Evolutionary conservation across 805 yeast genomes (phyloP).

Genomic region (Cyberlindnera misumaiensis): DNA sequence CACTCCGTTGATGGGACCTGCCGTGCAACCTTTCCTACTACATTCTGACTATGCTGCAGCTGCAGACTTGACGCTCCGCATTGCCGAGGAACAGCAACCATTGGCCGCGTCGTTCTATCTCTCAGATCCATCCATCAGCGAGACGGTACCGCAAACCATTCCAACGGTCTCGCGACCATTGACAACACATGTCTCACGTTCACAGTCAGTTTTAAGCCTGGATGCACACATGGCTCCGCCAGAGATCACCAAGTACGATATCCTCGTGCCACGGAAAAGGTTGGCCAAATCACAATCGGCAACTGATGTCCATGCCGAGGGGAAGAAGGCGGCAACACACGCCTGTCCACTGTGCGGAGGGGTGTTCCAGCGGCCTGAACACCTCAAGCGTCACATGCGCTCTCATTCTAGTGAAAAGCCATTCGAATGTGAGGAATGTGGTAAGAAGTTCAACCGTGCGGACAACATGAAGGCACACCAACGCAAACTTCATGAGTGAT

Average conservation of each 20-base stretch:
- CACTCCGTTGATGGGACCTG: conserved; percentile 19
- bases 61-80: not conserved
- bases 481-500: conserved; percentile 57
- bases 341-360: conserved; percentile 60
- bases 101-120: not conserved
- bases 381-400: conserved; percentile 66
- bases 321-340: conserved; percentile 46
- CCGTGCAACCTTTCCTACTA: conserved; percentile 1
- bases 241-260: conserved; percentile 21
- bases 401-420: conserved; percentile 81
- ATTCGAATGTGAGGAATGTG: conserved; percentile 58
- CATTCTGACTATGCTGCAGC: conserved; percentile 5
- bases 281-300: conserved; percentile 16
- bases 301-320: conserved; percentile 20
- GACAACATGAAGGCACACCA: conserved; percentile 82
- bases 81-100: conserved; percentile 1
- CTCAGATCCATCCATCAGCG: conserved; percentile 1
- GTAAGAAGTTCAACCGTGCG: conserved; percentile 60
- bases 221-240: conserved; percentile 30
- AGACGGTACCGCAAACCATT: conserved; percentile 2
- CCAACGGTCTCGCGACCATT: conserved; percentile 2
- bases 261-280: conserved; percentile 19
- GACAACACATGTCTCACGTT: conserved; percentile 24
- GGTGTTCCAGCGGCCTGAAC: conserved; percentile 63
- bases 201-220: conserved; percentile 47